phyloP scores from a whole-genome alignment of 2,329 filamentous ascomycete genomes.

The Metarhizium album region DNA sequence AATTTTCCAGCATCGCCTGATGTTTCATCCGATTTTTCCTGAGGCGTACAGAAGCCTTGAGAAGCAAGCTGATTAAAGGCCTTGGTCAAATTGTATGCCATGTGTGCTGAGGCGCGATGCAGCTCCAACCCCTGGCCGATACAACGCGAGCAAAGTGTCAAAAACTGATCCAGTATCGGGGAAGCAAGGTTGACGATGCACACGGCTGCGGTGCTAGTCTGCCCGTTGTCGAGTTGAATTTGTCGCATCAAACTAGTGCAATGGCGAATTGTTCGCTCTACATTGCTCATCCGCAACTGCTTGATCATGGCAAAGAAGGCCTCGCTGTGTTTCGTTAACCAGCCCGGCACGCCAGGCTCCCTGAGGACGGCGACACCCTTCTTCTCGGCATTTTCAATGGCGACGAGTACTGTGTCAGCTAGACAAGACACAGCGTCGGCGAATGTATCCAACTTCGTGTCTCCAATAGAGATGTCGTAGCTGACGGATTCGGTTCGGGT shows the following conservation, averaged over 20 bases:
- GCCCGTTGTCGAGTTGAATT: constrained; percentile 18
- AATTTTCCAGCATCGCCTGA: constrained; percentile 65
- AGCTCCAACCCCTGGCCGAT: constrained; percentile 49
- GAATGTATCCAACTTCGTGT: constrained; percentile 31
- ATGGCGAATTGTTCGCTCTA: constrained; percentile 32
- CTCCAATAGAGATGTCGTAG: constrained; percentile 5
- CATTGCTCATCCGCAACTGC: constrained; percentile 46
- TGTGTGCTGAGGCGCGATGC: constrained; percentile 60
- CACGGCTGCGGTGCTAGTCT: constrained; percentile 19
- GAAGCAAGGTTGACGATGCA: constrained; percentile 25
- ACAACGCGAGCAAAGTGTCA: constrained; percentile 45
- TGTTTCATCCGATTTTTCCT: constrained; percentile 65
- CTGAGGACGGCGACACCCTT: constrained; percentile 30
- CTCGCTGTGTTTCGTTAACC: constrained; percentile 34
- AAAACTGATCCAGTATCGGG: constrained; percentile 69
- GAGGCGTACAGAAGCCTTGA: constrained; percentile 84
- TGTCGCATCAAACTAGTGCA: constrained; percentile 26
- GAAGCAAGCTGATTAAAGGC: constrained; percentile 69
- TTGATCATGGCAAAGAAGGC: constrained; percentile 42
- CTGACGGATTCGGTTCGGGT: constrained; percentile 25
- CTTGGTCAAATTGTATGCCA: constrained; percentile 65
- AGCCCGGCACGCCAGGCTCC: constrained; percentile 25
- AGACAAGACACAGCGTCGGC: constrained; percentile 49
- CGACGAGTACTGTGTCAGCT: constrained; percentile 68
- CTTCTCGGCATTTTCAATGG: constrained; percentile 61